These are phyloP conservation scores for Suillus subalutaceus DNA, from an alignment of 768 basidiomycete genomes.

Conservation along the genomic window DNA sequence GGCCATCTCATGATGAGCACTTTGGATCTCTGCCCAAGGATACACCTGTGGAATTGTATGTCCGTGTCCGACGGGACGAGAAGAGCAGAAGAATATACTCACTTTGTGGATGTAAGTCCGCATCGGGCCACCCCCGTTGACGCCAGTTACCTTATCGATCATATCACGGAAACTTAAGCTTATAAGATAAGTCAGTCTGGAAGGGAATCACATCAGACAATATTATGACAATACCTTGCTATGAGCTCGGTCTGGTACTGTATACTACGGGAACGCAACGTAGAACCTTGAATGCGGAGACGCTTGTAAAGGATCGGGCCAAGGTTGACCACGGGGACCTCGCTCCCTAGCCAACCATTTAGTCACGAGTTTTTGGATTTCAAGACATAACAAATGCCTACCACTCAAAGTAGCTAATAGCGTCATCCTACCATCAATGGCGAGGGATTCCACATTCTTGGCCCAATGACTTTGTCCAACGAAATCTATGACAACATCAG, in stretches of 20 bases:
- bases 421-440: conserved; percentile 75
- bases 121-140: conserved; percentile 59
- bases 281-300: conserved; percentile 86
- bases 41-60: conserved; percentile 56
- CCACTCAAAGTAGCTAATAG: conserved; percentile 69
- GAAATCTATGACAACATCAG: conserved; percentile 85
- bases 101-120: conserved; percentile 82
- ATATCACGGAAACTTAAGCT: conserved; percentile 56
- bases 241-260: conserved; percentile 80
- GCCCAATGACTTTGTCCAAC: conserved; percentile 76
- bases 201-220: neutral
- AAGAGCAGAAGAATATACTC: conserved; percentile 22
- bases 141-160: conserved; percentile 60
- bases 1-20: conserved; percentile 86
- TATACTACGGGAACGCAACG: conserved; percentile 72
- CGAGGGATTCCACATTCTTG: conserved; percentile 71
- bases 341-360: conserved; percentile 39
- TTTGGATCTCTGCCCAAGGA: conserved; percentile 76
- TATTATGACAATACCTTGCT: conserved; percentile 42
- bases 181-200: neutral
- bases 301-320: conserved; percentile 78
- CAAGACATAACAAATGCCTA: conserved; percentile 31
- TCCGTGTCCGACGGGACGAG: conserved; percentile 19
- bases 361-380: conserved; percentile 24
- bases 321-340: conserved; percentile 58